Evolutionary conservation across 805 yeast genomes (phyloP).

Genomic region (Wickerhamiella occidentalis): DNA sequence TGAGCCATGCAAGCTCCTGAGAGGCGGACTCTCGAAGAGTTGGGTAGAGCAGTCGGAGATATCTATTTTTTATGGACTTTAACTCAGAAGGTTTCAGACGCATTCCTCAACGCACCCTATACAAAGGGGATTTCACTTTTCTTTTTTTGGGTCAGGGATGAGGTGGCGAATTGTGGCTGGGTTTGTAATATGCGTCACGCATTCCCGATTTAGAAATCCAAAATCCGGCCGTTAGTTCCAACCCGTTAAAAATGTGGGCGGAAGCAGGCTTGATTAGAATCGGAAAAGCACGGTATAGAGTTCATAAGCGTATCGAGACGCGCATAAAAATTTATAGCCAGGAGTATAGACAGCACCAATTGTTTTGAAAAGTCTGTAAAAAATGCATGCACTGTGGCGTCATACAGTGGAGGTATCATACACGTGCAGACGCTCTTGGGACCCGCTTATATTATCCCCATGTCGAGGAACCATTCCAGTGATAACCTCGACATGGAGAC

Average conservation of each 20-base stretch:
- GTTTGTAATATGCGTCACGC: too few species aligned
- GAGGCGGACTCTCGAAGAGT: conserved; percentile 3
- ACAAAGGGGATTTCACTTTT: too few species aligned
- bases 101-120: neutral
- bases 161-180: neutral
- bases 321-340: too few species aligned
- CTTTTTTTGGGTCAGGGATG: too few species aligned
- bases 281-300: too few species aligned
- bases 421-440: neutral
- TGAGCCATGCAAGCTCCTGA: conserved; percentile 45
- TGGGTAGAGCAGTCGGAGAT: conserved; percentile 5
- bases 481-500: conserved; percentile 3
- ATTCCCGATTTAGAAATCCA: neutral
- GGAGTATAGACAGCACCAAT: too few species aligned
- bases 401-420: neutral
- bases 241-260: too few species aligned
- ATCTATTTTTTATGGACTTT: conserved; percentile 1
- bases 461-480: neutral
- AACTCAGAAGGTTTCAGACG: neutral
- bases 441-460: neutral
- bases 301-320: too few species aligned
- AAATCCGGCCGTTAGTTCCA: too few species aligned
- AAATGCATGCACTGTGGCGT: neutral
- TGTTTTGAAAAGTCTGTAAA: too few species aligned
- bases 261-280: too few species aligned